A percentile compares a stretch with the other conserved stretches of the same genome.
These are phyloP conservation scores for Liquidambar formosana DNA, from an alignment of 164 flowering plant genomes.

Conservation along the genomic window DNA sequence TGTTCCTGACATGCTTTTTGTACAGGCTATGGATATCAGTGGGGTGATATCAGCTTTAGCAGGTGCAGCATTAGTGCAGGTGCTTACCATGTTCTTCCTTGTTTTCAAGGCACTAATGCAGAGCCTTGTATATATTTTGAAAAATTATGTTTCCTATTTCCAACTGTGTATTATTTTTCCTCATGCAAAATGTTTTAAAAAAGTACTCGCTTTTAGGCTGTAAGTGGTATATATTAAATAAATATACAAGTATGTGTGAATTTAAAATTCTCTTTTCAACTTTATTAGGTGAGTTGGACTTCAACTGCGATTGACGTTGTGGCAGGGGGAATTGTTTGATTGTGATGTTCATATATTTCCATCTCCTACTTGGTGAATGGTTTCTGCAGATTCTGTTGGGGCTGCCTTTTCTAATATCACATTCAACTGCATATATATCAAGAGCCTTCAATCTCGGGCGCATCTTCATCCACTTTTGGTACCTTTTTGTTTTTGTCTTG, in stretches of 20 bases:
- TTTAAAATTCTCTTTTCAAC: background rate
- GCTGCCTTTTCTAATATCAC: conserved; percentile 70
- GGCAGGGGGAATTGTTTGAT: background rate
- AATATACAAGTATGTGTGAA: background rate
- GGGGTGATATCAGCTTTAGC: conserved; percentile 75
- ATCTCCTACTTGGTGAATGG: conserved; percentile 20
- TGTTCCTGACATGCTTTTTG: conserved; percentile 5
- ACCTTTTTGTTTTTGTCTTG: too few relatives aligned
- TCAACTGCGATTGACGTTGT: conserved; percentile 10
- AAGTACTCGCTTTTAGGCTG: background rate
- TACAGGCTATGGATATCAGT: conserved; percentile 69
- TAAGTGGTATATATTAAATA: too few relatives aligned
- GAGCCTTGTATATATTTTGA: too few relatives aligned
- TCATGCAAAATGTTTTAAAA: background rate
- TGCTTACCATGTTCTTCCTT: conserved; percentile 19
- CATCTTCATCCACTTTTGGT: conserved; percentile 96
- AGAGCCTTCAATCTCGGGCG: conserved; percentile 97
- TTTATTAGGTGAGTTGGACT: conserved; percentile 48
- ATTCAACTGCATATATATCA: conserved; percentile 79
- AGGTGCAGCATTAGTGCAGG: conserved; percentile 91
- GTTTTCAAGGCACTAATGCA: background rate
- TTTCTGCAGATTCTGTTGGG: conserved; percentile 81
- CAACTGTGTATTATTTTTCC: background rate
- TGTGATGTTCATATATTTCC: conserved; percentile 21
- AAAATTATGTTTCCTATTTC: background rate